Percentiles rank a stretch among this genome's conserved stretches.
Evolutionary conservation across 2,329 filamentous ascomycete species (phyloP).

Genomic region (Aspergillus sp.): DNA sequence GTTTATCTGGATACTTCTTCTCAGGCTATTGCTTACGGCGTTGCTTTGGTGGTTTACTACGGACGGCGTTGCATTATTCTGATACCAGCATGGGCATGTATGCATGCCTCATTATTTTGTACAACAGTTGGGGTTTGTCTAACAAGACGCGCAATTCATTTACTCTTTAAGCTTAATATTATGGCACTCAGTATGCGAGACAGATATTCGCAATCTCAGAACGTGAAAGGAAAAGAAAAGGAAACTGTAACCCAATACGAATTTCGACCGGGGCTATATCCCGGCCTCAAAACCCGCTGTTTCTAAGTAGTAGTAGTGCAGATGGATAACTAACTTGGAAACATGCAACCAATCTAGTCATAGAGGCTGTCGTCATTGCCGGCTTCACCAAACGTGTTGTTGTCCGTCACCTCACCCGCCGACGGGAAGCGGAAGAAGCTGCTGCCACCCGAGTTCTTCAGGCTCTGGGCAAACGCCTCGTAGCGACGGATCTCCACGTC

Average conservation of each 20-base stretch:
- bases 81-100: too few relatives aligned
- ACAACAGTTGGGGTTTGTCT: too few relatives aligned
- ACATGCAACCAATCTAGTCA: conserved; percentile 63
- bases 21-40: too few relatives aligned
- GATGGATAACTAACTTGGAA: conserved; percentile 52
- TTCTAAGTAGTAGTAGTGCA: conserved; percentile 23
- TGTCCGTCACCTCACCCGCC: conserved; percentile 58
- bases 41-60: too few relatives aligned
- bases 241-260: conserved; percentile 22
- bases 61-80: too few relatives aligned
- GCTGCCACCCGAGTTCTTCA: conserved; percentile 96
- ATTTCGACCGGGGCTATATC: conserved; percentile 17
- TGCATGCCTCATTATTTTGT: too few relatives aligned
- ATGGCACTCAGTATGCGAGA: background rate
- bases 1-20: too few relatives aligned
- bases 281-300: conserved; percentile 23
- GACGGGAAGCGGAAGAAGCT: conserved; percentile 97
- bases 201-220: background rate
- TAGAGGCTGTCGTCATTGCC: conserved; percentile 97
- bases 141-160: too few relatives aligned
- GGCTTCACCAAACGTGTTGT: conserved; percentile 72
- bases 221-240: conserved; percentile 6
- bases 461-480: conserved; percentile 96
- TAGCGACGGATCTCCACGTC: conserved; percentile 98
- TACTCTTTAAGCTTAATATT: background rate